These are phyloP conservation scores for Stephania yunnanensis DNA, from an alignment of 164 flowering plant species.

Conservation along the genomic window DNA sequence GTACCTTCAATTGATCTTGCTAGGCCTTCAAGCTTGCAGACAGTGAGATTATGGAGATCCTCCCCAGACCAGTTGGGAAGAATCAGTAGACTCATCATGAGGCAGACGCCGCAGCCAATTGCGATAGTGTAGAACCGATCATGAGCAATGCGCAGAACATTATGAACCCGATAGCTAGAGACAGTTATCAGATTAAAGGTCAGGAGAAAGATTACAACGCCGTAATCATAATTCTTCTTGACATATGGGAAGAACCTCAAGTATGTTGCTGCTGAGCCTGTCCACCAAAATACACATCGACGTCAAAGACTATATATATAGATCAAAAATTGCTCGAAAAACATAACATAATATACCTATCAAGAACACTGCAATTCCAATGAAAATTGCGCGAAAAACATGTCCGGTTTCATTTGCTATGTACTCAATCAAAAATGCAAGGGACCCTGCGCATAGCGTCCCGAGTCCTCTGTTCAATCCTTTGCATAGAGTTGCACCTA, in stretches of 20 bases:
- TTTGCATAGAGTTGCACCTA: slow-evolving; percentile 90
- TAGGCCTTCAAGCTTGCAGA: slow-evolving; percentile 62
- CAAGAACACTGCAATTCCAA: slow-evolving; percentile 59
- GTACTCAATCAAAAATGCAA: slow-evolving; percentile 68
- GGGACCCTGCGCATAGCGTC: slow-evolving; percentile 66
- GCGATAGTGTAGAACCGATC: slow-evolving; percentile 68
- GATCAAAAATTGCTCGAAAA: too few relatives aligned
- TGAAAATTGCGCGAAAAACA: slow-evolving; percentile 55
- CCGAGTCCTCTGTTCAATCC: slow-evolving; percentile 89
- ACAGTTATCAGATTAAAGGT: slow-evolving; percentile 84
- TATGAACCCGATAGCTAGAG: slow-evolving; percentile 65
- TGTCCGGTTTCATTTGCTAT: slow-evolving; percentile 48
- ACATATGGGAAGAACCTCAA: slow-evolving; percentile 70
- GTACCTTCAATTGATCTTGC: slow-evolving; percentile 78
- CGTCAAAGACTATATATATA: too few relatives aligned
- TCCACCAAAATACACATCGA: neutral
- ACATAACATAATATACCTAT: slow-evolving; percentile 29
- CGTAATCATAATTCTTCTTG: slow-evolving; percentile 88
- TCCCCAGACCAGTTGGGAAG: slow-evolving; percentile 91
- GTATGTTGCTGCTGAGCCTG: slow-evolving; percentile 47
- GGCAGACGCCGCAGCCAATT: slow-evolving; percentile 79
- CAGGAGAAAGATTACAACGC: slow-evolving; percentile 76
- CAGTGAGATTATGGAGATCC: slow-evolving; percentile 70
- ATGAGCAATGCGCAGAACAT: slow-evolving; percentile 63
- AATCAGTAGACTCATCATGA: slow-evolving; percentile 67